A percentile compares a stretch with the other conserved stretches of the same genome.
phyloP scores from a whole-genome alignment of 306 rosid genomes.

The Quercus agrifolia region DNA sequence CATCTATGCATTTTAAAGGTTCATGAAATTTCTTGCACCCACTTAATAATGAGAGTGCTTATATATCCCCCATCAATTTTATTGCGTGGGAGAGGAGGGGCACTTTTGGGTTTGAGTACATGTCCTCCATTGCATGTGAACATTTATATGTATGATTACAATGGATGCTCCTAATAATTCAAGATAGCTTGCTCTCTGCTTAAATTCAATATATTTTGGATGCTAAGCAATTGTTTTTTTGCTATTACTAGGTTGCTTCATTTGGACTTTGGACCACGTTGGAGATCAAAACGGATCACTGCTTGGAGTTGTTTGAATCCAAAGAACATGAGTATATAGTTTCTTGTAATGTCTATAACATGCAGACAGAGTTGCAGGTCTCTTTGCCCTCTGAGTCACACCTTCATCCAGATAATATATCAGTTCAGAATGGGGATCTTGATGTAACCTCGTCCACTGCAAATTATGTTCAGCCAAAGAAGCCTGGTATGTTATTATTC shows the following conservation, averaged over 20 bases:
- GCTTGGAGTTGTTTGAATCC: background rate
- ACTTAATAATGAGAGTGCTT: background rate
- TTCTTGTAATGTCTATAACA: conserved; percentile 22
- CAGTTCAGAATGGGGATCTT: conserved; percentile 53
- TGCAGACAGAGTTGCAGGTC: conserved; percentile 53
- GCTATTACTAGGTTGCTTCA: conserved; percentile 1
- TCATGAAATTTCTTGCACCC: background rate
- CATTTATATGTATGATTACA: background rate
- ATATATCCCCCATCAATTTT: background rate
- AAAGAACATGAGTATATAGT: conserved; percentile 21
- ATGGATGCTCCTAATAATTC: background rate
- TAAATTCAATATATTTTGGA: background rate
- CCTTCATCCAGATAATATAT: conserved; percentile 36
- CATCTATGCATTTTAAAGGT: background rate
- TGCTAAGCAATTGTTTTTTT: background rate
- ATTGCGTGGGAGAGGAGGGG: background rate
- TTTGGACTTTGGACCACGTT: conserved; percentile 1
- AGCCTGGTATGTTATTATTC: conserved; percentile 48
- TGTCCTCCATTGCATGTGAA: background rate
- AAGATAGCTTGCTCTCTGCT: background rate
- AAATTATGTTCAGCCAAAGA: conserved; percentile 35
- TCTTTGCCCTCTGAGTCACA: conserved; percentile 37
- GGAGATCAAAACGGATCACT: background rate
- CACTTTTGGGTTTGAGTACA: background rate
- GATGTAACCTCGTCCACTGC: conserved; percentile 41